These are phyloP conservation scores for Erythrophleum fordii DNA, from an alignment of 306 rosid species.

Conservation along the genomic window DNA sequence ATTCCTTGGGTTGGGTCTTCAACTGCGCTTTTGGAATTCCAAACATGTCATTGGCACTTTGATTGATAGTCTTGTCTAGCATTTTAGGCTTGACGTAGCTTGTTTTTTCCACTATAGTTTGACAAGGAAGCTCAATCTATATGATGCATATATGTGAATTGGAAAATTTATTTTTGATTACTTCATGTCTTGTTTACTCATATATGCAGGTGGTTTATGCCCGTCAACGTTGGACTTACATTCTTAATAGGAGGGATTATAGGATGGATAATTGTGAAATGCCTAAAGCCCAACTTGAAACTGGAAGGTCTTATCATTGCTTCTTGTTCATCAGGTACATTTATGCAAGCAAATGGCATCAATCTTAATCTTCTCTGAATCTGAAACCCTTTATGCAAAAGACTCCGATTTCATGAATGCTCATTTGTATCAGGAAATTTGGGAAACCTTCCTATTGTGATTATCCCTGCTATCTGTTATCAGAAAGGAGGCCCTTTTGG, in stretches of 20 bases:
- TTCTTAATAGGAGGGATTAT: constrained; percentile 77
- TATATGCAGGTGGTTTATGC: constrained; percentile 94
- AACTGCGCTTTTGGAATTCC: not conserved
- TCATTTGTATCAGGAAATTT: constrained; percentile 69
- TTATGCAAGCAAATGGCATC: not conserved
- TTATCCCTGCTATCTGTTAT: constrained; percentile 82
- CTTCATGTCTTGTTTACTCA: not conserved
- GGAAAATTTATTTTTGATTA: not conserved
- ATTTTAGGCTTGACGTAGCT: no score
- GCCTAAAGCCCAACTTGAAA: constrained; percentile 71
- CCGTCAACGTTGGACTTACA: constrained; percentile 73
- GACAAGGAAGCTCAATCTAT: not conserved
- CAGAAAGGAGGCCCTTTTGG: constrained; percentile 88
- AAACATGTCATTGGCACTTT: not conserved
- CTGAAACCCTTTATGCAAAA: not conserved
- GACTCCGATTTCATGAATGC: not conserved
- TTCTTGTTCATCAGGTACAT: constrained; percentile 62
- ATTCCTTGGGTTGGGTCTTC: no score
- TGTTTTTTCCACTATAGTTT: not conserved
- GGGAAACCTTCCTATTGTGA: constrained; percentile 83
- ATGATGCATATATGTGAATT: no score
- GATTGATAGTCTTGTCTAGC: no score
- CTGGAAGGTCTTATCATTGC: constrained; percentile 86
- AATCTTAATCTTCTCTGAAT: not conserved
- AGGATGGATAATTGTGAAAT: constrained; percentile 82